Percentiles rank a stretch among this genome's conserved stretches.
phyloP scores from a whole-genome alignment of 148 eudicot genomes.

The Vaccinium myrtillus region DNA sequence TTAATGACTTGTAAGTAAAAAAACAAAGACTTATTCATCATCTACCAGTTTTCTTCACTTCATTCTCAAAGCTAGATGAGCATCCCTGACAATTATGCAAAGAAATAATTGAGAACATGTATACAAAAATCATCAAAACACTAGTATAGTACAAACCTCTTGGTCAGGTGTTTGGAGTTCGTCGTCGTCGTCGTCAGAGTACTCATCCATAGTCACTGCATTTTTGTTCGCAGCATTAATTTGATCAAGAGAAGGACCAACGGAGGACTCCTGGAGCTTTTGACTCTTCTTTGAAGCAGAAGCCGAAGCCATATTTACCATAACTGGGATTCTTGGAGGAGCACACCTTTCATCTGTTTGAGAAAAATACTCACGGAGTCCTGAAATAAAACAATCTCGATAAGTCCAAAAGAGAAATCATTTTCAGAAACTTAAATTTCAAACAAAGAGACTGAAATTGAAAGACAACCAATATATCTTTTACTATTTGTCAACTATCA shows the following conservation, averaged over 20 bases:
- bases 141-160: conserved; percentile 54
- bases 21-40: not conserved
- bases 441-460: conserved; percentile 4
- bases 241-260: conserved; percentile 55
- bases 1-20: not conserved
- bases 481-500: not conserved
- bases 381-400: conserved; percentile 35
- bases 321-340: conserved; percentile 94
- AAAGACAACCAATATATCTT: not conserved
- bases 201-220: conserved; percentile 76
- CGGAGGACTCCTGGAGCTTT: conserved; percentile 48
- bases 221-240: conserved; percentile 60
- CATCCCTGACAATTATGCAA: conserved; percentile 38
- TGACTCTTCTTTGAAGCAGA: conserved; percentile 65
- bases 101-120: conserved; percentile 5
- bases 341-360: conserved; percentile 86
- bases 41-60: conserved; percentile 53
- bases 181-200: conserved; percentile 96
- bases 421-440: not conserved
- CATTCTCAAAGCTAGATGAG: conserved; percentile 40
- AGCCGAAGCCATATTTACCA: conserved; percentile 93
- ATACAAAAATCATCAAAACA: conserved; percentile 4
- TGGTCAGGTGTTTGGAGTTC: conserved; percentile 77
- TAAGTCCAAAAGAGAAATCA: not conserved
- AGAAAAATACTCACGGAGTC: conserved; percentile 86